Conservation (phyloP, 2,329 filamentous ascomycete genomes). For the Hymenoscyphus repandus region DNA sequence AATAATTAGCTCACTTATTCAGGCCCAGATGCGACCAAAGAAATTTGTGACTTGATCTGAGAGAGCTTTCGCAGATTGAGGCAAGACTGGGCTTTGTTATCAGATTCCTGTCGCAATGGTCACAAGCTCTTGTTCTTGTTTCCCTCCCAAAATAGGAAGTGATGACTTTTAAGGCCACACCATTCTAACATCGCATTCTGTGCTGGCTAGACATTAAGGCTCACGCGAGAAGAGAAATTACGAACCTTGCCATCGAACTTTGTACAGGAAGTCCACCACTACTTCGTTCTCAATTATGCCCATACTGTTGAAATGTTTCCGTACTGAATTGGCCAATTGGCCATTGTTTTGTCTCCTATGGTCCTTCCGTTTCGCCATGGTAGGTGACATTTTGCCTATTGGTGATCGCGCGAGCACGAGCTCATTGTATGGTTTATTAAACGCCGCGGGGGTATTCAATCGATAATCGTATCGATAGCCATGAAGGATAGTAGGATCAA, state of each 20-base stretch:
- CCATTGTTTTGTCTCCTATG: slow-evolving; percentile 66
- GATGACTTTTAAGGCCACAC: too few species aligned
- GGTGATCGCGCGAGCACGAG: slow-evolving; percentile 56
- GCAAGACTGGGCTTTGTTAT: too few species aligned
- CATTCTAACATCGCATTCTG: too few species aligned
- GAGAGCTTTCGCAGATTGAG: too few species aligned
- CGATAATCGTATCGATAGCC: slow-evolving; percentile 70
- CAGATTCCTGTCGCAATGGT: too few species aligned
- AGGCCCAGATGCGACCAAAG: neutral
- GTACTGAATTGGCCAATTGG: slow-evolving; percentile 63
- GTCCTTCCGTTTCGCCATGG: slow-evolving; percentile 63
- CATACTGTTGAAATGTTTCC: slow-evolving; percentile 79
- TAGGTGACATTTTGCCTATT: slow-evolving; percentile 69
- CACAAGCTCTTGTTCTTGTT: too few species aligned
- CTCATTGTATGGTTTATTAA: slow-evolving; percentile 57
- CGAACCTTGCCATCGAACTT: slow-evolving; percentile 32
- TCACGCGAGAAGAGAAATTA: too few species aligned
- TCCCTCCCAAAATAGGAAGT: too few species aligned
- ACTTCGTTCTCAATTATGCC: slow-evolving; percentile 78
- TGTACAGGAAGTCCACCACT: slow-evolving; percentile 53
- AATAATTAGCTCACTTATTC: slow-evolving; percentile 9
- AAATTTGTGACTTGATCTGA: too few species aligned
- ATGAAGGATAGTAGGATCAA: slow-evolving; percentile 64
- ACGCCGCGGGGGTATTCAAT: slow-evolving; percentile 65
- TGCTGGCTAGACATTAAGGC: too few species aligned